These are phyloP conservation scores for Leccinum huronense DNA, from an alignment of 1,284 basidiomycete genomes.

Conservation along the genomic window DNA sequence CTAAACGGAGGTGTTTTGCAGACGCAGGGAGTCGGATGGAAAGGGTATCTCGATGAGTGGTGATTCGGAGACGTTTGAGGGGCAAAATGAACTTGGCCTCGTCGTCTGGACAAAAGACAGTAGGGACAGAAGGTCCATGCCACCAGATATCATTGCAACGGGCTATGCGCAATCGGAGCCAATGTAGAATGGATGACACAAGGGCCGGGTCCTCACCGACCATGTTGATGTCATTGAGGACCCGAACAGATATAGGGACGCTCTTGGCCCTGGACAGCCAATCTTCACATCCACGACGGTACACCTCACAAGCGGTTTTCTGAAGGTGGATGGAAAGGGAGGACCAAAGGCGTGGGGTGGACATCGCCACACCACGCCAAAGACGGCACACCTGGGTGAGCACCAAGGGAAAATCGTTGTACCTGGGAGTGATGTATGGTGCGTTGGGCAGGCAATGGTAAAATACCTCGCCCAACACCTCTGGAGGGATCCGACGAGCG, in stretches of 20 bases:
- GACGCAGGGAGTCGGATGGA: conserved; percentile 24
- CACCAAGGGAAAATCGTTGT: conserved; percentile 26
- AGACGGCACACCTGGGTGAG: conserved; percentile 28
- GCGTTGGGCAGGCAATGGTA: conserved; percentile 34
- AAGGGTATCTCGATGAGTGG: conserved; percentile 19
- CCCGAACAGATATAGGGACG: conserved; percentile 29
- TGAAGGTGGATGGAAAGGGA: conserved; percentile 26
- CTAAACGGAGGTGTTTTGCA: conserved; percentile 21
- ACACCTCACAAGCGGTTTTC: conserved; percentile 9
- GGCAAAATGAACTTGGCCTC: conserved; percentile 2
- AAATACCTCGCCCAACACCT: conserved; percentile 42
- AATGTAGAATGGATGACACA: conserved; percentile 14
- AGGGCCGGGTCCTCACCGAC: conserved; percentile 5
- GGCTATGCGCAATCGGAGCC: conserved; percentile 27
- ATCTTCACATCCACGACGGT: conserved; percentile 26
- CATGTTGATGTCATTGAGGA: conserved; percentile 28
- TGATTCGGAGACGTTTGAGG: conserved; percentile 26
- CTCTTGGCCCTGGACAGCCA: conserved; percentile 33
- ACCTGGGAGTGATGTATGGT: conserved; percentile 28
- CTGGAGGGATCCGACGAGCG: conserved; percentile 37
- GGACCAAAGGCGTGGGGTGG: conserved; percentile 30
- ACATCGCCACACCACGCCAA: conserved; percentile 29
- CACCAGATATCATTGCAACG: conserved; percentile 33
- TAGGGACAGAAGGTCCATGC: conserved; percentile 32
- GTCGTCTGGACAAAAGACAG: conserved; percentile 17